Percentiles rank a stretch among this genome's conserved stretches.
Conservation (phyloP, 108 stramenopile species). For the Stephanodiscus triporus region DNA sequence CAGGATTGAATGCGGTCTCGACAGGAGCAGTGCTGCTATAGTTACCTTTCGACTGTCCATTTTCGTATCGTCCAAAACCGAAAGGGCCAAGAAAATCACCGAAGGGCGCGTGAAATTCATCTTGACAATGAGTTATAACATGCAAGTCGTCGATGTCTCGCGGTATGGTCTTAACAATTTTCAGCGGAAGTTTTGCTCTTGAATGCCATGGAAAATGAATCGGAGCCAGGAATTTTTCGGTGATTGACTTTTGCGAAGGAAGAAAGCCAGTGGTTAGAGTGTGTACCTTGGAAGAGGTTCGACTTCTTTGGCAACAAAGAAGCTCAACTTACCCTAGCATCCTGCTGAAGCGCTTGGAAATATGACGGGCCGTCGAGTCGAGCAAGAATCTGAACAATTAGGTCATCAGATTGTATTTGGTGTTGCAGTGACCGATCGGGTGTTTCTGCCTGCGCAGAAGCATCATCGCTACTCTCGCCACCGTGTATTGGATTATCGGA, state of each 20-base stretch:
- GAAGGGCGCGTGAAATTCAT: conserved; percentile 53
- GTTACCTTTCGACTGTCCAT: conserved; percentile 51
- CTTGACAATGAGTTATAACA: conserved; percentile 61
- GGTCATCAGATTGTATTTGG: conserved; percentile 12
- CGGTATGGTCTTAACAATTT: conserved; percentile 67
- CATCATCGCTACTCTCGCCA: not conserved
- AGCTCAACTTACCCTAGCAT: conserved; percentile 25
- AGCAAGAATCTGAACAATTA: conserved; percentile 42
- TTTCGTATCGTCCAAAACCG: conserved; percentile 69
- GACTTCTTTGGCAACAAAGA: not conserved
- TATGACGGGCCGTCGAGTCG: conserved; percentile 38
- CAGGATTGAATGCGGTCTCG: conserved; percentile 9
- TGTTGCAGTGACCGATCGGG: not conserved
- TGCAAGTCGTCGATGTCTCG: conserved; percentile 81
- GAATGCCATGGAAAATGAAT: conserved; percentile 44
- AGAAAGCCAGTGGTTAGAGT: not conserved
- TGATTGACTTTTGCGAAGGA: conserved; percentile 19
- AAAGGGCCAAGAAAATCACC: conserved; percentile 59
- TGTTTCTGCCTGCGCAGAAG: not conserved
- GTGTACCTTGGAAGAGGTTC: not conserved
- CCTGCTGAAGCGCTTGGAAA: conserved; percentile 31
- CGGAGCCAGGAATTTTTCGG: conserved; percentile 37
- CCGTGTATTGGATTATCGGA: not conserved
- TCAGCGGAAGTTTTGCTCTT: conserved; percentile 33
- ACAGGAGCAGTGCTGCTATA: conserved; percentile 28